phyloP scores from a whole-genome alignment of 139 green algal species.

The Trebouxia sp. region DNA sequence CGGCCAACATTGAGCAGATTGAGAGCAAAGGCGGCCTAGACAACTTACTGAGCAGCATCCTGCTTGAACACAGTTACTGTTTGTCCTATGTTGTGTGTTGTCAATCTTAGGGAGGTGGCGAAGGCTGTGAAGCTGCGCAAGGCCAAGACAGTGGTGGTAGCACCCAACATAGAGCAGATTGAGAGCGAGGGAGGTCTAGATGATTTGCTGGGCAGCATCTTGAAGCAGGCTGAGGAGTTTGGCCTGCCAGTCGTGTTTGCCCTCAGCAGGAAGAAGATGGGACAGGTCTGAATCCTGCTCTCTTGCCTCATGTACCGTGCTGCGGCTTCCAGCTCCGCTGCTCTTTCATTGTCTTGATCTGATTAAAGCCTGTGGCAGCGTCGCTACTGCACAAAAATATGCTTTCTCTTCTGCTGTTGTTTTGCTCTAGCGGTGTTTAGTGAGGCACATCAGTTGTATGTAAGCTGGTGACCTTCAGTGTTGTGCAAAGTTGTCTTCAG shows the following conservation, averaged over 20 bases:
- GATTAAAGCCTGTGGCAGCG: no score
- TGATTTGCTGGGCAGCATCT: slow-evolving; percentile 60
- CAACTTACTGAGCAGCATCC: slow-evolving; percentile 61
- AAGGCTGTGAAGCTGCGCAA: slow-evolving; percentile 64
- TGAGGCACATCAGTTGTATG: no score
- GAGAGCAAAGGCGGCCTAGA: slow-evolving; percentile 61
- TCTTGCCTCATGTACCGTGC: no score
- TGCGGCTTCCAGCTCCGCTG: no score
- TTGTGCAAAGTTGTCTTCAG: no score
- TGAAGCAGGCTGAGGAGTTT: slow-evolving; percentile 45
- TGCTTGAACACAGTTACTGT: no score
- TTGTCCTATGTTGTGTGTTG: background rate
- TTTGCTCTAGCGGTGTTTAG: no score
- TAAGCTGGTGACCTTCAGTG: no score
- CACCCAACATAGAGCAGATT: slow-evolving; percentile 76
- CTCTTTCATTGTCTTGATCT: no score
- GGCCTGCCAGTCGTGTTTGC: slow-evolving; percentile 70
- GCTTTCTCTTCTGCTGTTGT: no score
- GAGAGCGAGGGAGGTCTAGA: slow-evolving; percentile 61
- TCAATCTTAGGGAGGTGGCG: slow-evolving; percentile 58
- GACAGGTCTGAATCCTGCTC: slow-evolving; percentile 40
- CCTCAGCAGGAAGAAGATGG: slow-evolving; percentile 78
- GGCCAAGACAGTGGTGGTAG: slow-evolving; percentile 64
- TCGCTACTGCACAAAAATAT: no score
- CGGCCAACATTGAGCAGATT: slow-evolving; percentile 75